phyloP scores from a whole-genome alignment of 495 filamentous ascomycete genomes.

The Mycothermus thermophilus region DNA sequence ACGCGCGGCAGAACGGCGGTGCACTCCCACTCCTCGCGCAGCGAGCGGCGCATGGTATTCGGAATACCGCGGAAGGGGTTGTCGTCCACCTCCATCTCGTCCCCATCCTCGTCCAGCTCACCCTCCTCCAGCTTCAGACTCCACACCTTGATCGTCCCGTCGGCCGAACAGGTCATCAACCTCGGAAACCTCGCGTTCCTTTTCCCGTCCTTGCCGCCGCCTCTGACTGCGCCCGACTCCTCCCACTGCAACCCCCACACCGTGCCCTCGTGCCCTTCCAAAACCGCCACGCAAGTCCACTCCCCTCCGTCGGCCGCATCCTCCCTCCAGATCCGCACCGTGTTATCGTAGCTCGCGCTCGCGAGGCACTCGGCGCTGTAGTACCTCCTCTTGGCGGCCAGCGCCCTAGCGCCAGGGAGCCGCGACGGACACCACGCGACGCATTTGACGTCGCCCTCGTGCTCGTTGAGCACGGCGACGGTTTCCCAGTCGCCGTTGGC shows the following conservation, averaged over 20 bases:
- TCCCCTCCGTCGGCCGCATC: constrained; percentile 57
- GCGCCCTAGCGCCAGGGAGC: constrained; percentile 21
- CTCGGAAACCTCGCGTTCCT: constrained; percentile 36
- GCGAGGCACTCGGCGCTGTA: constrained; percentile 54
- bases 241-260: constrained; percentile 89
- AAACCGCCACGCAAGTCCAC: constrained; percentile 76
- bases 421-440: constrained; percentile 72
- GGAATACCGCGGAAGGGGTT: constrained; percentile 40
- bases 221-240: too few species aligned
- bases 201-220: constrained; percentile 28
- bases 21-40: constrained; percentile 71
- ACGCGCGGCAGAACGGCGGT: constrained; percentile 54
- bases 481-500: constrained; percentile 93
- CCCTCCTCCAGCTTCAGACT: constrained; percentile 43
- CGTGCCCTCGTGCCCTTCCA: constrained; percentile 63
- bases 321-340: constrained; percentile 75
- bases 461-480: constrained; percentile 83
- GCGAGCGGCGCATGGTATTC: constrained; percentile 63
- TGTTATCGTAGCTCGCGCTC: constrained; percentile 83
- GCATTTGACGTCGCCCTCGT: constrained; percentile 87
- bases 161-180: constrained; percentile 66
- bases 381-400: constrained; percentile 22
- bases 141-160: constrained; percentile 68
- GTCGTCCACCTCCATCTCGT: constrained; percentile 2
- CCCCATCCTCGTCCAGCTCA: constrained; percentile 22